Conservation (phyloP, 1,284 basidiomycete genomes). For the Coriolopsis trogii region DNA sequence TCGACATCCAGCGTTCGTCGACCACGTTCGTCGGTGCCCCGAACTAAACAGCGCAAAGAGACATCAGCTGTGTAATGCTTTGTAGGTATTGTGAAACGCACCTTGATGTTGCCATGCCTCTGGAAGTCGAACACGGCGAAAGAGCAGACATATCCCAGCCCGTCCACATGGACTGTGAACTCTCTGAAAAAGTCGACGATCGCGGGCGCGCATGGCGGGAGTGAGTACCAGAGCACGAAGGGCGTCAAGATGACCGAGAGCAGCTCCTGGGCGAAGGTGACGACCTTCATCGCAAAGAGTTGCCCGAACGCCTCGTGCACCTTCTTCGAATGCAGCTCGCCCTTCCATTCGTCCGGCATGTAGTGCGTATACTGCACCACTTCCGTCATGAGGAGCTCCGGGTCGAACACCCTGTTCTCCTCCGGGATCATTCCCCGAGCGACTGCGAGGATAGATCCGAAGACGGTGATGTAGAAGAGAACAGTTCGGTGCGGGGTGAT, state of each 20-base stretch:
- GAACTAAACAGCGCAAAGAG: conserved; percentile 49
- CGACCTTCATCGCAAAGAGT: conserved; percentile 87
- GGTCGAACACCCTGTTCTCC: conserved; percentile 91
- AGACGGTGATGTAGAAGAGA: conserved; percentile 90
- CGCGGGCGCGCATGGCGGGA: conserved; percentile 85
- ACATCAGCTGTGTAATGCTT: background rate
- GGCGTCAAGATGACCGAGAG: conserved; percentile 92
- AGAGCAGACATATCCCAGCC: conserved; percentile 94
- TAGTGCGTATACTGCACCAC: conserved; percentile 96
- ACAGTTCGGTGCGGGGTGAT: conserved; percentile 93
- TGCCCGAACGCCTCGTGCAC: conserved; percentile 89
- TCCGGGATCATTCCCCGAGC: conserved; percentile 96
- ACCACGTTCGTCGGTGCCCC: conserved; percentile 70
- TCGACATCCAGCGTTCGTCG: conserved; percentile 80
- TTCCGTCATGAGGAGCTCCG: conserved; percentile 88
- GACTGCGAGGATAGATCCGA: conserved; percentile 86
- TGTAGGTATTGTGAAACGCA: conserved; percentile 33
- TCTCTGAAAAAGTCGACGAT: conserved; percentile 97
- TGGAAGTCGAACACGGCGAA: conserved; percentile 99
- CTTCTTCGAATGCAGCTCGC: conserved; percentile 85
- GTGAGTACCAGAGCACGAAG: conserved; percentile 90
- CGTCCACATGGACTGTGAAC: conserved; percentile 96
- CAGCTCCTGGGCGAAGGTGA: conserved; percentile 88
- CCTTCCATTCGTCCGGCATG: conserved; percentile 91
- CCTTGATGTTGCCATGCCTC: conserved; percentile 86